Evolutionary conservation across 352 stramenopile genomes (phyloP).

Genomic region (Phytophthora brassicae): DNA sequence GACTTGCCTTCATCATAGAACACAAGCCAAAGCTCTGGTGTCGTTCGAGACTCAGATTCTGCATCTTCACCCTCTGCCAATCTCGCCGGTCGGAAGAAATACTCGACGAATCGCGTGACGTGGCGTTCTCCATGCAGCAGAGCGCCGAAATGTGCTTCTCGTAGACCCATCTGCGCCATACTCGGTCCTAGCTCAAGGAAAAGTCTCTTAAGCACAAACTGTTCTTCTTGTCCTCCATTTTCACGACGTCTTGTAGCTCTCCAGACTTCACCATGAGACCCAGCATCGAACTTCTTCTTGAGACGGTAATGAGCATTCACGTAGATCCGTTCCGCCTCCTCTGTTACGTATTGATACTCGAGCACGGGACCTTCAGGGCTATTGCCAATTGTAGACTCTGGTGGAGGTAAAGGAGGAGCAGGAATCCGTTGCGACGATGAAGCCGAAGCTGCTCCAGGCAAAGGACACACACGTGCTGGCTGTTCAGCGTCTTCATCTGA

Average conservation of each 20-base stretch:
- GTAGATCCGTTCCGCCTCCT: conserved; percentile 63
- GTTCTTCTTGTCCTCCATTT: conserved; percentile 32
- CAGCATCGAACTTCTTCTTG: conserved; percentile 80
- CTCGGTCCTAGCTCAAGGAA: conserved; percentile 66
- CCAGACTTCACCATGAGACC: conserved; percentile 86
- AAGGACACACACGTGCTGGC: conserved; percentile 17
- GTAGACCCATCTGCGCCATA: conserved; percentile 75
- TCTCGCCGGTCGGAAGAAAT: conserved; percentile 70
- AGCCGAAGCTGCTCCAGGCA: conserved; percentile 19
- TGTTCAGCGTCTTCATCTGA: conserved; percentile 1
- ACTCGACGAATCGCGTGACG: conserved; percentile 86
- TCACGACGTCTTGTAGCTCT: conserved; percentile 39
- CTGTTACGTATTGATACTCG: conserved; percentile 68
- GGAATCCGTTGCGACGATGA: conserved; percentile 5
- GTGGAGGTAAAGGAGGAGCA: conserved; percentile 19
- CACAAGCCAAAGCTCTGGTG: conserved; percentile 86
- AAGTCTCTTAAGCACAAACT: conserved; percentile 86
- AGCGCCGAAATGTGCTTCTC: conserved; percentile 84
- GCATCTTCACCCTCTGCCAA: conserved; percentile 18
- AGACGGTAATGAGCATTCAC: conserved; percentile 79
- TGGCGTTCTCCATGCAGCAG: conserved; percentile 52
- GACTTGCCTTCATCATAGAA: conserved; percentile 90
- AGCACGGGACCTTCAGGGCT: conserved; percentile 53
- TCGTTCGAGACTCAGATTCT: conserved; percentile 8
- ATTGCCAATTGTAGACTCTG: too few relatives aligned